A percentile compares a stretch with the other conserved stretches of the same genome.
These are phyloP conservation scores for Nannizziopsis arthrosporioides DNA, from an alignment of 2,329 filamentous ascomycete species.

Conservation along the genomic window DNA sequence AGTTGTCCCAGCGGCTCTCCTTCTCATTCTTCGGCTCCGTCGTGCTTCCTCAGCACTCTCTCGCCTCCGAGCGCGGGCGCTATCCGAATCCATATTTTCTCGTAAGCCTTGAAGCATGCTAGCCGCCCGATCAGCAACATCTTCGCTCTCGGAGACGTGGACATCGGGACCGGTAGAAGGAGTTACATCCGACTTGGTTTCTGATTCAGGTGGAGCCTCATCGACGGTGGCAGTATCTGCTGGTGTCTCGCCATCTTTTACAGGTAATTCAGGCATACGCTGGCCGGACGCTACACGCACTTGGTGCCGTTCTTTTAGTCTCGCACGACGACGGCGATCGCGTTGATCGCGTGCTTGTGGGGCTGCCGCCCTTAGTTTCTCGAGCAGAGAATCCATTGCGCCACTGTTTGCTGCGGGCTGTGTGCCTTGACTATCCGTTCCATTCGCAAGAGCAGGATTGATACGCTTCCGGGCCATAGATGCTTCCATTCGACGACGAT, in stretches of 20 bases:
- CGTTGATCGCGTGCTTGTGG: slow-evolving; percentile 81
- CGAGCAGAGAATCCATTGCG: slow-evolving; percentile 88
- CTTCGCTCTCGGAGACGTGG: slow-evolving; percentile 47
- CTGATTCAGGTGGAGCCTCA: slow-evolving; percentile 27
- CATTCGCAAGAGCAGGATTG: slow-evolving; percentile 54
- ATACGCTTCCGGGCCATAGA: slow-evolving; percentile 76
- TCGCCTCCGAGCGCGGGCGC: slow-evolving; percentile 49
- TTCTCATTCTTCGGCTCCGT: slow-evolving; percentile 52
- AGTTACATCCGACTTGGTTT: slow-evolving; percentile 22
- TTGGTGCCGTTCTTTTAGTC: slow-evolving; percentile 82
- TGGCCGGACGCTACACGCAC: slow-evolving; percentile 82
- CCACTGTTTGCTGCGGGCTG: slow-evolving; percentile 63
- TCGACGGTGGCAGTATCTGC: slow-evolving; percentile 23
- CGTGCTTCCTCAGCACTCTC: slow-evolving; percentile 73
- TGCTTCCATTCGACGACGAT: slow-evolving; percentile 70
- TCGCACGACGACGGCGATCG: slow-evolving; percentile 72
- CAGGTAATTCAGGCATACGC: slow-evolving; percentile 58
- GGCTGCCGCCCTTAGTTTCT: slow-evolving; percentile 87
- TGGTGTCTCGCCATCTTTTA: slow-evolving; percentile 37
- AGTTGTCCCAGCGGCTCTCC: slow-evolving; percentile 43
- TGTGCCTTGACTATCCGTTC: slow-evolving; percentile 38
- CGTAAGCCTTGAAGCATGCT: slow-evolving; percentile 74
- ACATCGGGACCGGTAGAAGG: slow-evolving; percentile 15
- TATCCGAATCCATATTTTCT: slow-evolving; percentile 47
- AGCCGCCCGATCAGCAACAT: slow-evolving; percentile 75